Evolutionary conservation across 352 stramenopile genomes (phyloP), one percentile per base, ranked within the genome.

Genomic region (Phytophthora lateralis): DNA sequence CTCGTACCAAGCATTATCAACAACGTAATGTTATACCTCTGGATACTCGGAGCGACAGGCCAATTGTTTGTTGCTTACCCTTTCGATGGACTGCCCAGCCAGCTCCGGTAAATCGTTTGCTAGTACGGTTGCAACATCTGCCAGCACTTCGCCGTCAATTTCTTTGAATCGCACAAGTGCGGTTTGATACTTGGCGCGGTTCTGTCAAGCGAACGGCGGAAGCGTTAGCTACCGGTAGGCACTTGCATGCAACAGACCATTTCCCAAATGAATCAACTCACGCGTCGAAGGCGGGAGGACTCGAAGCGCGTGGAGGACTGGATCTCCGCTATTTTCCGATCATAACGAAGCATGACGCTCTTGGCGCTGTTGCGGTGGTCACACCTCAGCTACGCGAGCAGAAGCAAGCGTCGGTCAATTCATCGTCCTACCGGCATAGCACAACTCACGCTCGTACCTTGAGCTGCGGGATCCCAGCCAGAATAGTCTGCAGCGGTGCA

Each of bases 331-430:
- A 93, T 50, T 52, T 93, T 93, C 24, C 39, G 68, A 30, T 89
- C 64, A 30, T 93, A 91, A 18, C 78, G 78, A 61, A 66, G 32
- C 49, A 82, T 78, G 11, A 86, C 58, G n/a, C 60, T 71, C 45
- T 85, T 55, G 5, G 78, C 80, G 52, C 84, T 78, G 21, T 86
- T 83, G 29, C 80, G 82, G 56, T 91, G 79, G 29, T 90, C 80
- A n/a, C 80, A 89, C 34, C 76, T 73, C 4, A 90, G 53, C 69
- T 89, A 55, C 15, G 6, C 6, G 52, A 60, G 14, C 24, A 41
- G 15, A 35, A 52, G 10, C n/a, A 30, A 61, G 9, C 21, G 15
- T 50, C 9, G 39, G 43, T 71, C 39, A 30, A 47, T 45, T 21
- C 29, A 15, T 34, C 50, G 34, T 61, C 15, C 11, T 10, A 45